A percentile compares a stretch with the other conserved stretches of the same genome.
phyloP scores from a whole-genome alignment of 768 basidiomycete genomes.

The Lactifluus rugatus region DNA sequence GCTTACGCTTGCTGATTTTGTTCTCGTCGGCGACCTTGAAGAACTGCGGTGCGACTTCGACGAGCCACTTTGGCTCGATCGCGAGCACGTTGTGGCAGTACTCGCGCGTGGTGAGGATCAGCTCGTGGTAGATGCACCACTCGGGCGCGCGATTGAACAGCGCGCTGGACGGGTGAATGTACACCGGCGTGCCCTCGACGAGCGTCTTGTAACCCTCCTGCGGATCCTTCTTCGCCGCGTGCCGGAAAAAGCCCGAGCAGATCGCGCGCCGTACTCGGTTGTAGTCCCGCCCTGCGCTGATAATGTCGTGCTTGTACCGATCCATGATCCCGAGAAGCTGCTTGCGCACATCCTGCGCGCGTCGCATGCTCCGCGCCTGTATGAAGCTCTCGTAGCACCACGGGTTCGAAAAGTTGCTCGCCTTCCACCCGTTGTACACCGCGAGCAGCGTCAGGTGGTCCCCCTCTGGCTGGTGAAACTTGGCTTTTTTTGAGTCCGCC shows the following conservation, averaged over 20 bases:
- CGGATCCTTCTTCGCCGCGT: constrained; percentile 97
- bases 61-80: constrained; percentile 96
- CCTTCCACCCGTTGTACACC: constrained; percentile 99
- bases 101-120: constrained; percentile 93
- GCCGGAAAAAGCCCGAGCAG: constrained; percentile 94
- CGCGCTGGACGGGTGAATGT: constrained; percentile 94
- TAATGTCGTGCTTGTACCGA: constrained; percentile 93
- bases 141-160: constrained; percentile 96
- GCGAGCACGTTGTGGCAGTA: constrained; percentile 91
- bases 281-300: constrained; percentile 87
- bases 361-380: constrained; percentile 92
- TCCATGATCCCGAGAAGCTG: constrained; percentile 99
- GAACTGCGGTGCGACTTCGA: constrained; percentile 96
- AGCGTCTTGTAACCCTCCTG: constrained; percentile 98
- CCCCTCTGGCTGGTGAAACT: constrained; percentile 98
- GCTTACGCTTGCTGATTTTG: constrained; percentile 95
- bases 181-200: constrained; percentile 96
- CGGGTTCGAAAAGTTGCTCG: constrained; percentile 90
- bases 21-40: constrained; percentile 97
- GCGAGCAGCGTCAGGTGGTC: constrained; percentile 87
- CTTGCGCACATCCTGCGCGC: constrained; percentile 96
- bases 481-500: constrained; percentile 98
- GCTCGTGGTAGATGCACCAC: constrained; percentile 92
- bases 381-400: constrained; percentile 99
- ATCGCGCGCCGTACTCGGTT: constrained; percentile 92